Base-by-base conservation (phyloP, 129 eudicot genomes). In the Chrysanthemum seticuspe region DNA sequence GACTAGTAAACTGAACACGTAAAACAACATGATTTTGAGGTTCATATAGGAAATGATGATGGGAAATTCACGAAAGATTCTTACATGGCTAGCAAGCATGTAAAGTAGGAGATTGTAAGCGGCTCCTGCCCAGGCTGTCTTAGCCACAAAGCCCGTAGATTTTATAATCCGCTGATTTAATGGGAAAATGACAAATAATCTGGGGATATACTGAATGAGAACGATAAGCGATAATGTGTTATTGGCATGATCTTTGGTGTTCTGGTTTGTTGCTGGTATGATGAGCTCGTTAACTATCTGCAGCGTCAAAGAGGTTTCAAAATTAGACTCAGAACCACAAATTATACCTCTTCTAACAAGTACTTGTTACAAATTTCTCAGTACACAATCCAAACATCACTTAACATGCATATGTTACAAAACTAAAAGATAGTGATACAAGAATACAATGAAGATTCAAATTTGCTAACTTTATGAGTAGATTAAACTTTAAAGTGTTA, bases 71-170 rank as follows among this genome's bases (percentile, higher is more conserved):
- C 8, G 48, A 31, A 48, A 29, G 60, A 80, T 82, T 13, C 80
- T 82, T 85, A 90, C 97, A 82, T 90, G 99, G 70, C 97, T 90
- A 58, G 98, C 98, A 44, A 94, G 81, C 87, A 94, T 84, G 88
- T 76, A 94, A 15, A 94, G 94, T 21, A 94, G 89, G 21, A 94
- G 91, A 83, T 88, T 94, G 80, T 94, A 94, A 10, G 91, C 99
- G 40, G 97, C 96, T 62, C 99, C 99, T 6, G 97, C 96, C 99
- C 97, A 94, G n/a, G 99, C 93, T 66, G 96, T 94, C 75, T 88
- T 94, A 18, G 97, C 93, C 13, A 94, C 90, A 31, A 88, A 87
- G 13, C 97, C 97, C 10, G 97, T 94, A 1, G 96, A 82, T 70
- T 90, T 94, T 61, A 88, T 86, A 3, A 94, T 94, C 71, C 86